Percentiles rank a stretch among this genome's conserved stretches.
These are phyloP conservation scores for Clarireedia paspali DNA, from an alignment of 2,329 filamentous ascomycete genomes.

Conservation along the genomic window DNA sequence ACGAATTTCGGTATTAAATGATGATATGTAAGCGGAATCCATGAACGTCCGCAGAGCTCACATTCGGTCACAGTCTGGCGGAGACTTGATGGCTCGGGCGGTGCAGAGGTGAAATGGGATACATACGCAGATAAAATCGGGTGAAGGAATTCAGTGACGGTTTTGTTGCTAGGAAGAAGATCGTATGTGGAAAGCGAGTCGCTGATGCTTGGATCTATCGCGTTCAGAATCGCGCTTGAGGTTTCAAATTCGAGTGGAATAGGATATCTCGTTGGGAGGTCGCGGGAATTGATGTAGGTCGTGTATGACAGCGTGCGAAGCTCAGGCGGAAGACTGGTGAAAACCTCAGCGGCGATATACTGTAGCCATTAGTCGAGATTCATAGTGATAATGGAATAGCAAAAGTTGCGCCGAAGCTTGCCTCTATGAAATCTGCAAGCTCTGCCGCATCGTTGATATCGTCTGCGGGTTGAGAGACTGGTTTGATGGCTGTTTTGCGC, in stretches of 20 bases:
- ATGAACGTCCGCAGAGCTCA: conserved; percentile 69
- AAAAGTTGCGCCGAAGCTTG: conserved; percentile 3
- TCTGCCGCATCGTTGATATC: conserved; percentile 43
- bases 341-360: conserved; percentile 66
- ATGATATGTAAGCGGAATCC: conserved; percentile 74
- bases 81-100: conserved; percentile 55
- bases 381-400: not conserved
- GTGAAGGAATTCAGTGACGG: conserved; percentile 47
- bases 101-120: conserved; percentile 46
- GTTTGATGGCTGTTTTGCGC: conserved; percentile 20
- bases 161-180: conserved; percentile 41
- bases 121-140: conserved; percentile 60
- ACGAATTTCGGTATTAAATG: conserved; percentile 76
- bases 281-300: conserved; percentile 39
- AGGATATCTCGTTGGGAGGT: conserved; percentile 47
- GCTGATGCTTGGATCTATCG: conserved; percentile 47
- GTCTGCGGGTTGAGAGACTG: conserved; percentile 6
- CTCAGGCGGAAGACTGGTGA: conserved; percentile 52
- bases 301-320: conserved; percentile 57
- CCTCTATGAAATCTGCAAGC: conserved; percentile 63
- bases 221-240: conserved; percentile 36
- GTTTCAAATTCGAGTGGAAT: conserved; percentile 42
- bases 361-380: conserved; percentile 29
- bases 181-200: conserved; percentile 64
- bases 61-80: conserved; percentile 48